Evolutionary conservation across 768 basidiomycete genomes (phyloP), one percentile per base, ranked within the genome.

Genomic region (Gloeostereum incarnatum): DNA sequence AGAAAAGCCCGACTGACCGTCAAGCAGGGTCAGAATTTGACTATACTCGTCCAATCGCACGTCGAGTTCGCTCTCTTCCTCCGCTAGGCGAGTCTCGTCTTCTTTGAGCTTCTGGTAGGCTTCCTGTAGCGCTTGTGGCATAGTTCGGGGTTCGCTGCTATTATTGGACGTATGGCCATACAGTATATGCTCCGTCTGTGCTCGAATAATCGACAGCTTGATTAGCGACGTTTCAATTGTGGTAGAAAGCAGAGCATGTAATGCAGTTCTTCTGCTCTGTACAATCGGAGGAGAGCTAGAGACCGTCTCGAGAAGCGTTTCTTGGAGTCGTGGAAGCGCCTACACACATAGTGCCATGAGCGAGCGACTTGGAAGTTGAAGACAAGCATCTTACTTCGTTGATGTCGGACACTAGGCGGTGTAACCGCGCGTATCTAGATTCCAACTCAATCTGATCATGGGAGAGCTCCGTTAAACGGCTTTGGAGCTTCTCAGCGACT

Each of bases 161-260:
- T 23, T 43, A 5, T 53, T 42, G 1, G 53, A 45, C 24, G 45
- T 41, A 44, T 63, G 55, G 26, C 54, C 56, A 46, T 75, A 75
- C 6, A 74, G 42, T 4, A 56, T 41, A 23, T 53, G 51, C 25
- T 62, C 57, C 3, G 65, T 53, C 17, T 62, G 60, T 5, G 61
- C 62, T 21, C 63, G 60, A n/a, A 69, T 43, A 7, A 72, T 55
- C 2, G 67, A 66, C 6, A 74, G 56, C 48, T 70, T 73, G 44
- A 71, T 60, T 7, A 75, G 54, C 2, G 62, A 60, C 3, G 63
- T 52, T 47, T 76, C 72, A 27, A 73, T 63, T 1, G 56, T 60
- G n/a, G 66, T 57, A 5, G 66, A 59, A 13, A 66, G 49, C 26
- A 70, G 57, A 30, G 68, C 67, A 30, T 59, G 51, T 0, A 55